Percentiles rank a stretch among this genome's conserved stretches.
Conservation (phyloP, 441 rosid genomes). For the Erysimum pusillum region DNA sequence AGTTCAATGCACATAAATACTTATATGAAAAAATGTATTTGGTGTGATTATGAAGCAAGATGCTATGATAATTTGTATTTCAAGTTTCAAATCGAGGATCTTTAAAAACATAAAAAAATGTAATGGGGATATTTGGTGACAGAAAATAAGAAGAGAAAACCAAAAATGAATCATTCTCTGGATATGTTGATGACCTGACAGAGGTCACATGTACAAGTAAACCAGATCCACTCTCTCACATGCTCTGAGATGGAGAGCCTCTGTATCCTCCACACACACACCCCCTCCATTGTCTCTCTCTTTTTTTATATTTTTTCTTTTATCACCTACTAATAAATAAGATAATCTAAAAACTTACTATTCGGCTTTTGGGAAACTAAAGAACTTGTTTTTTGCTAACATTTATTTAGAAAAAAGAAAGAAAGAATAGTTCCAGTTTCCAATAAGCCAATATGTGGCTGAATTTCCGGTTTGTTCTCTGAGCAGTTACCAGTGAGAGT, state of each 20-base stretch:
- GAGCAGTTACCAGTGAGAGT: slow-evolving; percentile 44
- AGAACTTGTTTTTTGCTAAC: slow-evolving; percentile 34
- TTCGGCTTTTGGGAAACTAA: slow-evolving; percentile 18
- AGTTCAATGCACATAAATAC: background rate
- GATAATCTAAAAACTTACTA: slow-evolving; percentile 19
- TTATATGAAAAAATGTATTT: background rate
- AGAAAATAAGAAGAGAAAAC: slow-evolving; percentile 2
- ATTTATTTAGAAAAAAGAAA: background rate
- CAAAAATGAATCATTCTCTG: slow-evolving; percentile 29
- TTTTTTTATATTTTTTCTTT: background rate
- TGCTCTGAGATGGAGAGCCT: slow-evolving; percentile 59
- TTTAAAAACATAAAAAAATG: background rate
- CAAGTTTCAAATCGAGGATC: slow-evolving; percentile 5
- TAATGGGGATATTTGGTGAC: background rate
- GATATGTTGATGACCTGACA: slow-evolving; percentile 53
- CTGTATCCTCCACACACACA: slow-evolving; percentile 52
- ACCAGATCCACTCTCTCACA: slow-evolving; percentile 67
- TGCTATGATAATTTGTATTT: background rate
- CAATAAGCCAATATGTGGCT: slow-evolving; percentile 39
- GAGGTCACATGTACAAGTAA: slow-evolving; percentile 73
- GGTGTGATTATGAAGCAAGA: background rate
- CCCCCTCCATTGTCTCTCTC: slow-evolving; percentile 23
- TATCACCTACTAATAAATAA: background rate
- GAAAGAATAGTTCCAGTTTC: slow-evolving; percentile 48
- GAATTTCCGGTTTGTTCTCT: slow-evolving; percentile 51